Evolutionary conservation across 768 basidiomycete species (phyloP).

Genomic region (Kwoniella newhampshirensis): DNA sequence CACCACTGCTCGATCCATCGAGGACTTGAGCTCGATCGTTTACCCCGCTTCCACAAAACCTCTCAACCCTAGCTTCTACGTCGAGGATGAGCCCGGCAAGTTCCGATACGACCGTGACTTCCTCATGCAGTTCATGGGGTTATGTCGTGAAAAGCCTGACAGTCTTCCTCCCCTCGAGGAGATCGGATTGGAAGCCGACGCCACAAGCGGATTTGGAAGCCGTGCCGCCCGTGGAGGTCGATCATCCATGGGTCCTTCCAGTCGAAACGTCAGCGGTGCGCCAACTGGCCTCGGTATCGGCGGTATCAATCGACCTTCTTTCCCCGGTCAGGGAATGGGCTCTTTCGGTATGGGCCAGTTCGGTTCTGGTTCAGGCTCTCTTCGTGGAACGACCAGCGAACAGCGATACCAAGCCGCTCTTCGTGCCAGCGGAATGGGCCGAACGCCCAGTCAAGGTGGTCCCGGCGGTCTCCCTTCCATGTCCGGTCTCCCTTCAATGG

Average conservation of each 20-base stretch:
- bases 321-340: slow-evolving; percentile 48
- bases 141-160: slow-evolving; percentile 95
- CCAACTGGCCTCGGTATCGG: slow-evolving; percentile 58
- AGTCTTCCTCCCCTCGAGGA: slow-evolving; percentile 82
- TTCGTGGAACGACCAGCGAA: slow-evolving; percentile 40
- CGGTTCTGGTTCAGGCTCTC: slow-evolving; percentile 36
- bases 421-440: slow-evolving; percentile 59
- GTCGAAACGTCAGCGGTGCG: slow-evolving; percentile 55
- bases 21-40: slow-evolving; percentile 70
- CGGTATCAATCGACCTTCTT: slow-evolving; percentile 31
- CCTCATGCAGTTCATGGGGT: slow-evolving; percentile 89
- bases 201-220: slow-evolving; percentile 58
- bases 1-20: slow-evolving; percentile 78
- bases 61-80: slow-evolving; percentile 80
- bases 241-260: slow-evolving; percentile 24
- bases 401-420: slow-evolving; percentile 29
- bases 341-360: slow-evolving; percentile 46
- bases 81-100: slow-evolving; percentile 78
- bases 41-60: slow-evolving; percentile 83
- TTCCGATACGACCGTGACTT: slow-evolving; percentile 98
- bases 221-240: slow-evolving; percentile 60
- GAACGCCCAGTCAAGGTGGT: slow-evolving; percentile 62
- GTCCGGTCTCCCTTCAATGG: slow-evolving; percentile 39
- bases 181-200: slow-evolving; percentile 79
- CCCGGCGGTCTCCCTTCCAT: slow-evolving; percentile 34